phyloP scores from a whole-genome alignment of 176 grass and related monocot species.

The Calamus simplicifolius region DNA sequence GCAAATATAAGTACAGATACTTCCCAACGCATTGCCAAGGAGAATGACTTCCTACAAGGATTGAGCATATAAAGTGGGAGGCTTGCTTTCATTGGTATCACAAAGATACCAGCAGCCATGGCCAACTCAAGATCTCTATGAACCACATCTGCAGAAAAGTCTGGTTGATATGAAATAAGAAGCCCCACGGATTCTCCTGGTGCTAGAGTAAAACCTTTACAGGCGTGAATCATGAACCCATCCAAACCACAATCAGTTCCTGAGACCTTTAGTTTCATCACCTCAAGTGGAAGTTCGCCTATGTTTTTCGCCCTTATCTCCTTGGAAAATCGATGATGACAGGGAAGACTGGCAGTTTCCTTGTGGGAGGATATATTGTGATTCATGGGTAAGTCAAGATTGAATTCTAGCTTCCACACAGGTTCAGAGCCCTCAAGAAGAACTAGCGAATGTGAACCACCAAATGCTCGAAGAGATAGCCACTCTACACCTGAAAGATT shows the following conservation, averaged over 20 bases:
- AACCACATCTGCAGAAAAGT: slow-evolving; percentile 62
- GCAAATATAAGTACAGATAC: slow-evolving; percentile 39
- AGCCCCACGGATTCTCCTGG: slow-evolving; percentile 66
- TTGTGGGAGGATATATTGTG: slow-evolving; percentile 41
- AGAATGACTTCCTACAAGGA: slow-evolving; percentile 57
- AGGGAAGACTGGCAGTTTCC: slow-evolving; percentile 31
- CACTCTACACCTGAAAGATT: slow-evolving; percentile 79
- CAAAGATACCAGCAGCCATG: slow-evolving; percentile 65
- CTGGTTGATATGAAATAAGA: slow-evolving; percentile 58
- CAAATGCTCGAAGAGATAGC: slow-evolving; percentile 66
- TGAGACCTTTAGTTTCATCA: slow-evolving; percentile 71
- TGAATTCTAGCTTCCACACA: slow-evolving; percentile 82
- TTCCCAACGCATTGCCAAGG: slow-evolving; percentile 45
- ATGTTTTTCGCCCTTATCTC: slow-evolving; percentile 89
- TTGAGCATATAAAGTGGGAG: slow-evolving; percentile 57
- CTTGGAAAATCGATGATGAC: slow-evolving; percentile 55
- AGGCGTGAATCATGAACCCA: slow-evolving; percentile 56
- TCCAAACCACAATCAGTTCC: slow-evolving; percentile 74
- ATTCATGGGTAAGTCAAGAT: slow-evolving; percentile 28
- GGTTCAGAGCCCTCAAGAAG: slow-evolving; percentile 79
- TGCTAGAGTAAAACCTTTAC: slow-evolving; percentile 66
- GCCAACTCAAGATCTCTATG: slow-evolving; percentile 81
- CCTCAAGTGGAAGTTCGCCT: slow-evolving; percentile 75
- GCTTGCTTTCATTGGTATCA: slow-evolving; percentile 76
- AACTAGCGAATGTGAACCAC: slow-evolving; percentile 57